A percentile compares a stretch with the other conserved stretches of the same genome.
Evolutionary conservation across 2,329 filamentous ascomycete species (phyloP).

Genomic region (Ophiostoma novo-ulmi): DNA sequence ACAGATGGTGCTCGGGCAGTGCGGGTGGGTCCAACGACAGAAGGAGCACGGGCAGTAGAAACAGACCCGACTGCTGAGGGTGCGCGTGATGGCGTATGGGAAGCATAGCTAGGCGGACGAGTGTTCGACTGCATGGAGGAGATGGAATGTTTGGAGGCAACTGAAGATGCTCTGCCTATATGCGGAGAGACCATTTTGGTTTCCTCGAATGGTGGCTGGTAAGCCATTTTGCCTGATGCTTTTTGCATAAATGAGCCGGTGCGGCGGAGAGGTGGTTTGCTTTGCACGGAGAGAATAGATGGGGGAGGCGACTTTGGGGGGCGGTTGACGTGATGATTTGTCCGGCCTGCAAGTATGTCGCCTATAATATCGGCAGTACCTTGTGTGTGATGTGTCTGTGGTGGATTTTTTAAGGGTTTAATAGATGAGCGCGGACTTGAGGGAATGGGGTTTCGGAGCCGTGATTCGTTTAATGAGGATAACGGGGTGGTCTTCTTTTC

Average conservation of each 20-base stretch:
- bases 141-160: not conserved
- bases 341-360: not conserved
- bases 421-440: not conserved
- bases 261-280: constrained; percentile 14
- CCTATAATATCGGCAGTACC: not conserved
- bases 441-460: not conserved
- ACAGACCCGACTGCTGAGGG: not conserved
- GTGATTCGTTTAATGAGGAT: not conserved
- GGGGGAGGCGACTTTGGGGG: not conserved
- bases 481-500: not conserved
- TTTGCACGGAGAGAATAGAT: not conserved
- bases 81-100: not conserved
- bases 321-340: constrained; percentile 6
- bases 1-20: not conserved
- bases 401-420: not conserved
- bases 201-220: constrained; percentile 6
- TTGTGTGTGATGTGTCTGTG: constrained; percentile 9
- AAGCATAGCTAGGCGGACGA: constrained; percentile 1
- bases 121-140: not conserved
- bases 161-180: constrained; percentile 1
- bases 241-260: constrained; percentile 16
- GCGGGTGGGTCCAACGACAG: not conserved
- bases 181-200: constrained; percentile 5
- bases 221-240: constrained; percentile 14
- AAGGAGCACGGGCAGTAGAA: not conserved